Percentiles rank a stretch among this genome's conserved stretches.
Conservation (phyloP, 164 flowering plant species). For the Kingdonia uniflora region DNA sequence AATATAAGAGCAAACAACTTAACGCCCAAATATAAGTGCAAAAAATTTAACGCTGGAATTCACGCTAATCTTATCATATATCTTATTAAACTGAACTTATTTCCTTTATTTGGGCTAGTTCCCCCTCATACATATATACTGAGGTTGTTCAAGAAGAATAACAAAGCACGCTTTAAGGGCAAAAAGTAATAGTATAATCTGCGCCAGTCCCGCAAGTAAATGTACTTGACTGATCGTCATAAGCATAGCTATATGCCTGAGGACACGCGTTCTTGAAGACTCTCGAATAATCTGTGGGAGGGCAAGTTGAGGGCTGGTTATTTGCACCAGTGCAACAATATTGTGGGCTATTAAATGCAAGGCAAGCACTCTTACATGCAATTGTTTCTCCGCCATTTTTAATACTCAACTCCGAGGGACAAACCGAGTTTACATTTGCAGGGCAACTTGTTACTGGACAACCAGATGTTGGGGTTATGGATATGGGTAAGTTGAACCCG, state of each 20-base stretch:
- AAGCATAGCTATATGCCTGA: constrained; percentile 75
- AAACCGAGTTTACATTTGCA: constrained; percentile 45
- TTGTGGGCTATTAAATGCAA: constrained; percentile 49
- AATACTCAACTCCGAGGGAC: constrained; percentile 51
- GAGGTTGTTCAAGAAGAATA: too few relatives aligned
- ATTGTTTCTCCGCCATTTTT: constrained; percentile 18
- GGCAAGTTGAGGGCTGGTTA: constrained; percentile 55
- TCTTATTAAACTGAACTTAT: too few relatives aligned
- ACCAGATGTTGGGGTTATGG: constrained; percentile 18
- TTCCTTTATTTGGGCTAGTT: too few relatives aligned
- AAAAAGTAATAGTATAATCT: constrained; percentile 55
- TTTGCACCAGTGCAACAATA: constrained; percentile 64
- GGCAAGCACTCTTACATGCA: constrained; percentile 88
- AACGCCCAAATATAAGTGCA: too few relatives aligned
- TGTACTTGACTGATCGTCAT: constrained; percentile 77
- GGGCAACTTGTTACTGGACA: constrained; percentile 34
- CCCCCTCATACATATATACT: too few relatives aligned
- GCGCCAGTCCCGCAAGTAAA: constrained; percentile 54
- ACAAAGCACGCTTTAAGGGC: constrained; percentile 24
- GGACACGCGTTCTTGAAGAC: constrained; percentile 69
- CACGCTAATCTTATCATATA: too few relatives aligned
- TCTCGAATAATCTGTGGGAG: constrained; percentile 43
- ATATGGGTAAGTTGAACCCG: constrained; percentile 67
- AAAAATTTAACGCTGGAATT: too few relatives aligned
- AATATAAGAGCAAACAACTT: too few relatives aligned